Base-by-base conservation (phyloP, 768 basidiomycete species). In the Russula earlei region DNA sequence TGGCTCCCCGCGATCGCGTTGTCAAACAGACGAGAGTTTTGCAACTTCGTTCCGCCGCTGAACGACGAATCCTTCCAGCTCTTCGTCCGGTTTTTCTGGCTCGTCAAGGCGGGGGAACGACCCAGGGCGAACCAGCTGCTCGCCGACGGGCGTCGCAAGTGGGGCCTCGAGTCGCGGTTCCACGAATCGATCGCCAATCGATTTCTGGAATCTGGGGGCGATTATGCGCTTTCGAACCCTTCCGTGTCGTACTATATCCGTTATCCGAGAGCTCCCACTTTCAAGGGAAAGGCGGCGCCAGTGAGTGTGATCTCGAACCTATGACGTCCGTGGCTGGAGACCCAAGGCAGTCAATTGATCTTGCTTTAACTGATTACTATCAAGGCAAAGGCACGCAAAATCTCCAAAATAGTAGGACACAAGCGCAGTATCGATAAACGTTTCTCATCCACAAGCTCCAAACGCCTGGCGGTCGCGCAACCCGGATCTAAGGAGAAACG, bases 51-150 rank as follows among this genome's bases (percentile, higher is more conserved):
- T 17, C 40, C 25, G 14, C 20, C 52, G 14, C 42, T 38, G 17
- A 20, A 44, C 22, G 24, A 55, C 1, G 37, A 54, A 7, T 29
- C 48, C 4, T 40, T 55, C 40, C 34, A 59, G 22, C n/a, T 64
- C 10, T 69, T 69, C 57, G 58, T 68, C 40, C 53, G 51, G 29
- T 67, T 66, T 51, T 68, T 63, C 52, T 69, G 67, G 68, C 15
- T 49, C 15, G 45, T 64, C 22, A 46, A 59, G 19, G 20, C 9
- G 24, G 31, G 46, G 0, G 20, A 45, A 5, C 38, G 20, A 15
- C 15, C 2, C 15, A 50, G n/a, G 43, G 52, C 33, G 59, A 49
- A 17, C 10, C 15, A 20, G n/a, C 49, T 37, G 40, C 57, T 45
- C 45, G 52, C 15, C 22, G 52, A 7, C 11, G 19, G 5, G 56